These are phyloP conservation scores for Rhodotorula sp. DNA, from an alignment of 1,284 basidiomycete species.

Conservation along the genomic window DNA sequence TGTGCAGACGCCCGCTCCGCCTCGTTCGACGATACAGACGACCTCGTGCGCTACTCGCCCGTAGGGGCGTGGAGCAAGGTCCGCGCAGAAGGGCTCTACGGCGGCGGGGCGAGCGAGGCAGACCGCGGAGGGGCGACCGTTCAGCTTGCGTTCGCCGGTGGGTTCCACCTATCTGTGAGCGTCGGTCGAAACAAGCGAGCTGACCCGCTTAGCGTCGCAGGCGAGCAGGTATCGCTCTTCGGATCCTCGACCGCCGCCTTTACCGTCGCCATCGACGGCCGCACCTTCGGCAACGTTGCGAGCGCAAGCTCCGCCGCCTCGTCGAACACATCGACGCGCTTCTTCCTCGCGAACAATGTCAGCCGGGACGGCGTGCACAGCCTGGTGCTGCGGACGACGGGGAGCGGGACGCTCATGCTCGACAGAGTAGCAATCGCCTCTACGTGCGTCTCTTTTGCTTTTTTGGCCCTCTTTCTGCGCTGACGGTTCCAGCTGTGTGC, in stretches of 20 bases:
- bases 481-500: rapidly evolving
- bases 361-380: background rate
- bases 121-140: background rate
- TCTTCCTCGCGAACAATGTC: conserved; percentile 14
- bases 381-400: background rate
- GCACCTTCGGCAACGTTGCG: too few relatives aligned
- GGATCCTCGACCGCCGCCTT: background rate
- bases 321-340: background rate
- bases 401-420: background rate
- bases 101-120: background rate
- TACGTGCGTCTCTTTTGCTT: conserved; percentile 6
- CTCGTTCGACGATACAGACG: background rate
- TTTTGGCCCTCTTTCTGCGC: too few relatives aligned
- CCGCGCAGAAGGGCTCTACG: background rate
- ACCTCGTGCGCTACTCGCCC: background rate
- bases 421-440: conserved; percentile 9
- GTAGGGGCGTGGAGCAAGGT: background rate
- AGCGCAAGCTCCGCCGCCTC: too few relatives aligned
- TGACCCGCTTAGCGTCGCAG: background rate
- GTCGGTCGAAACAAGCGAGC: background rate
- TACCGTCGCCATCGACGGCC: conserved; percentile 10
- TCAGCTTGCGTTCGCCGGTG: conserved; percentile 22
- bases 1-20: background rate
- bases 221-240: conserved; percentile 24
- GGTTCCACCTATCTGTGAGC: background rate